Evolutionary conservation across 768 basidiomycete genomes (phyloP).

Genomic region (Mycena belliarum): DNA sequence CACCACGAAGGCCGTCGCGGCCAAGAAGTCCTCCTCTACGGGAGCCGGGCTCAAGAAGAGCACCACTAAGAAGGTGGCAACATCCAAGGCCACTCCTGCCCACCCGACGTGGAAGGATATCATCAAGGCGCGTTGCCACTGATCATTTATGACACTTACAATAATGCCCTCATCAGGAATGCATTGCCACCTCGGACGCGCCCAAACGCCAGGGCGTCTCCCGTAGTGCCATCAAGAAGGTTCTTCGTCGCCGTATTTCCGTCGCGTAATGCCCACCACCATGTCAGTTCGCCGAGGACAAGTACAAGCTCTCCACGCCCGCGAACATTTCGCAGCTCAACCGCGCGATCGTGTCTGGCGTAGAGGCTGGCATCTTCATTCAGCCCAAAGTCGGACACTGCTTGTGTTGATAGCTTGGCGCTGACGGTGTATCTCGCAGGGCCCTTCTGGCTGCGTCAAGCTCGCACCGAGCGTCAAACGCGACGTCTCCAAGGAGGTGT

Average conservation of each 20-base stretch:
- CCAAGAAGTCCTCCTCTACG: conserved; percentile 7
- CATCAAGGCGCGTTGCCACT: conserved; percentile 38
- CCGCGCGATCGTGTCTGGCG: conserved; percentile 70
- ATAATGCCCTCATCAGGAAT: conserved; percentile 52
- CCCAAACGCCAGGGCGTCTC: conserved; percentile 54
- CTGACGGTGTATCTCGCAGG: conserved; percentile 16
- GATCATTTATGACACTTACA: not conserved
- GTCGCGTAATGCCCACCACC: conserved; percentile 17
- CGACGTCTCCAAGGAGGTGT: conserved; percentile 11
- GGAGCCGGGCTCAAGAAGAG: not conserved
- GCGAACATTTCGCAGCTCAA: conserved; percentile 71
- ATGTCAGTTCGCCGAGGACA: conserved; percentile 76
- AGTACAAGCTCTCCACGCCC: conserved; percentile 71
- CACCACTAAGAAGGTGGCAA: conserved; percentile 7
- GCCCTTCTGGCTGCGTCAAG: conserved; percentile 64
- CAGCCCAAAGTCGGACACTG: conserved; percentile 31
- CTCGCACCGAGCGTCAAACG: conserved; percentile 50
- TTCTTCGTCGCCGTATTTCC: conserved; percentile 30
- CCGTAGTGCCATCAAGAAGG: conserved; percentile 80
- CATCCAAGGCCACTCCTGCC: conserved; percentile 19
- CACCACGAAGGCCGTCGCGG: conserved; percentile 6
- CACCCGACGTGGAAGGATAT: conserved; percentile 62
- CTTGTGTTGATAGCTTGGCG: too few relatives aligned
- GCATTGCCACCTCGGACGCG: conserved; percentile 66
- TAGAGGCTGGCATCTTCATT: conserved; percentile 46